Percentiles rank a stretch among this genome's conserved stretches.
These are phyloP conservation scores for Geotrichum macrosporum DNA, from an alignment of 1,139 yeast genomes.

Conservation along the genomic window DNA sequence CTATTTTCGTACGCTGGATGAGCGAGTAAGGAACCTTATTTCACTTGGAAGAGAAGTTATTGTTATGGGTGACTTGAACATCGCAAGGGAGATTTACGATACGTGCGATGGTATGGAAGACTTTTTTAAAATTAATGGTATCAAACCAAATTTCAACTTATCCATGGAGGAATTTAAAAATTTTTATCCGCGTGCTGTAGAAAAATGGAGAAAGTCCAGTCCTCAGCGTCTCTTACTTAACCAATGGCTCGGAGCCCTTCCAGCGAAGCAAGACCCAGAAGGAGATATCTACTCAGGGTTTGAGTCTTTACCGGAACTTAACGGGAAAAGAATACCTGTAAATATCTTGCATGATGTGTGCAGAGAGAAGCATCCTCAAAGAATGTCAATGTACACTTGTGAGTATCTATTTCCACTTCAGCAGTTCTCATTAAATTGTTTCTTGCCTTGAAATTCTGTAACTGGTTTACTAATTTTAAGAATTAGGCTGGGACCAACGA, in stretches of 20 bases:
- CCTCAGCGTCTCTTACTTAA: slow-evolving; percentile 33
- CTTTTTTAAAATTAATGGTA: slow-evolving; percentile 35
- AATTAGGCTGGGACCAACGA: slow-evolving; percentile 70
- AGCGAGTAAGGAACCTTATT: slow-evolving; percentile 53
- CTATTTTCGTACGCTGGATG: slow-evolving; percentile 56
- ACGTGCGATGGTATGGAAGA: slow-evolving; percentile 65
- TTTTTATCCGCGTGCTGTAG: slow-evolving; percentile 23
- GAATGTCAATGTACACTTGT: slow-evolving; percentile 68
- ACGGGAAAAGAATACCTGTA: no score
- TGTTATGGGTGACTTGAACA: slow-evolving; percentile 84
- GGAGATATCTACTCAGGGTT: no score
- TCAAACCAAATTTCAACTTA: not conserved
- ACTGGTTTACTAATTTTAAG: not conserved
- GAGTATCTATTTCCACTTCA: slow-evolving; percentile 1
- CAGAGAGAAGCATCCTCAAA: slow-evolving; percentile 53
- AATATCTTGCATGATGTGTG: slow-evolving; percentile 64
- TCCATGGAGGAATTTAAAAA: slow-evolving; percentile 26
- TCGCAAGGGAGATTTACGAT: slow-evolving; percentile 74
- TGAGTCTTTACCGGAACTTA: no score
- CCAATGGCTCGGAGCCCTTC: slow-evolving; percentile 29
- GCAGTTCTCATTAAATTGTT: not conserved
- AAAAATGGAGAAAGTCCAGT: slow-evolving; percentile 31
- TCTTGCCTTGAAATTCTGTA: not conserved
- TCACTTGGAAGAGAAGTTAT: slow-evolving; percentile 55
- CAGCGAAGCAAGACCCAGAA: no score